A percentile compares a stretch with the other conserved stretches of the same genome.
These are phyloP conservation scores for Triangularia setosa DNA, from an alignment of 2,329 filamentous ascomycete species.

Conservation along the genomic window DNA sequence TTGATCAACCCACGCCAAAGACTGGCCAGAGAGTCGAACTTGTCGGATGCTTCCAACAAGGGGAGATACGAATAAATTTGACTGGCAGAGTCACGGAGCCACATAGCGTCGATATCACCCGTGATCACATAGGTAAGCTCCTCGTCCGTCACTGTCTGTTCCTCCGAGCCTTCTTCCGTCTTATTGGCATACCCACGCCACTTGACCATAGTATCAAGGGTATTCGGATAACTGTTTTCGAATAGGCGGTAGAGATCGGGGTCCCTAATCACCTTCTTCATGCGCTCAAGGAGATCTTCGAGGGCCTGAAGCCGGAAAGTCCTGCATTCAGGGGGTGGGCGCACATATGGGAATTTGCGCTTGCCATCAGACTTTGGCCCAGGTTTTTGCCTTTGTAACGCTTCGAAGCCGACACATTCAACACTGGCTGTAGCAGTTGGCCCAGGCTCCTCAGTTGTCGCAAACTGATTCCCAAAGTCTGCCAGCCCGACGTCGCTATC, in stretches of 20 bases:
- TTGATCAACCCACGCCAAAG: conserved; percentile 70
- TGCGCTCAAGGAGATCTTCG: conserved; percentile 57
- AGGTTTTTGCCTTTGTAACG: conserved; percentile 25
- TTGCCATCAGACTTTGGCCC: conserved; percentile 29
- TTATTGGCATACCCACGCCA: conserved; percentile 63
- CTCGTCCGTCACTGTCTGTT: conserved; percentile 41
- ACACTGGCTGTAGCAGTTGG: conserved; percentile 1
- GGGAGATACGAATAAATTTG: conserved; percentile 67
- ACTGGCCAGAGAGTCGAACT: conserved; percentile 57
- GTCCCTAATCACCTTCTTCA: conserved; percentile 40
- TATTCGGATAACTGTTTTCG: conserved; percentile 80
- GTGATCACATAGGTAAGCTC: conserved; percentile 76
- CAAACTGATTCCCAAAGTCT: conserved; percentile 1
- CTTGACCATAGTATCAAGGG: conserved; percentile 74
- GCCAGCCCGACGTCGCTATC: neutral
- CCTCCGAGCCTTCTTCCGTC: conserved; percentile 31
- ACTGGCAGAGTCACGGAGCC: conserved; percentile 79
- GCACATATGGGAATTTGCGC: conserved; percentile 33
- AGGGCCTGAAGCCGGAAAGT: conserved; percentile 67
- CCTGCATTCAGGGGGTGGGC: conserved; percentile 64
- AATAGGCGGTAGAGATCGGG: conserved; percentile 74
- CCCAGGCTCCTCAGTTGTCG: neutral
- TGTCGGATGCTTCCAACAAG: conserved; percentile 52
- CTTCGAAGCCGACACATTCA: conserved; percentile 25
- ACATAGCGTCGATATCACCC: conserved; percentile 82